These are phyloP conservation scores for Fusarium sp. DNA, from an alignment of 2,329 filamentous ascomycete species.

Conservation along the genomic window DNA sequence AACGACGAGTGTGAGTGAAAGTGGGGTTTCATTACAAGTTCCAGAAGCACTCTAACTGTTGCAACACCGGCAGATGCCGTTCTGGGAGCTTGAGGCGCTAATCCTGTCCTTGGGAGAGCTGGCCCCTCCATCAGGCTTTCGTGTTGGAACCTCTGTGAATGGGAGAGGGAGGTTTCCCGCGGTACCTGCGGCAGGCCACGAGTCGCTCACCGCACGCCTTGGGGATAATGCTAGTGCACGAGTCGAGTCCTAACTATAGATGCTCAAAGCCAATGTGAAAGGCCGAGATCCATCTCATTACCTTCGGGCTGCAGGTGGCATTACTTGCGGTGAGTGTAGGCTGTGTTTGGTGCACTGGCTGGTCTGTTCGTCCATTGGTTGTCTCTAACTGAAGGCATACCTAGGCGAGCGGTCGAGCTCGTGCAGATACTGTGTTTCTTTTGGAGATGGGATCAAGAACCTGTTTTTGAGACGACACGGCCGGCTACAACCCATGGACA, in stretches of 20 bases:
- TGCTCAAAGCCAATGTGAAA: neutral
- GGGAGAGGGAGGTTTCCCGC: neutral
- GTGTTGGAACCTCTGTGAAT: neutral
- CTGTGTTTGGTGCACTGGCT: neutral
- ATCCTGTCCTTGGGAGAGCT: neutral
- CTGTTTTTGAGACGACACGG: neutral
- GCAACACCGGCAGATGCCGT: conserved; percentile 1
- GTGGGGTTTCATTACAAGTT: neutral
- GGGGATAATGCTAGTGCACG: neutral
- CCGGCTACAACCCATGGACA: neutral
- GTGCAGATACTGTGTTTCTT: neutral
- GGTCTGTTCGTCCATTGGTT: neutral
- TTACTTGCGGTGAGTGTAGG: conserved; percentile 4
- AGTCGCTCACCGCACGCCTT: conserved; percentile 1
- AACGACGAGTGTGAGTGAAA: neutral
- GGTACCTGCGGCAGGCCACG: conserved; percentile 11
- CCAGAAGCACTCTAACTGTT: neutral
- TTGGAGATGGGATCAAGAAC: neutral
- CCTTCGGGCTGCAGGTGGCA: neutral
- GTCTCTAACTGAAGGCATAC: neutral
- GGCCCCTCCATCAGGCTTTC: neutral
- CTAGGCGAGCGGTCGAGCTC: neutral
- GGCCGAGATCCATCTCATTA: conserved; percentile 1
- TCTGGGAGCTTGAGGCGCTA: neutral
- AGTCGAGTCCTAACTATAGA: neutral